Percentiles rank a stretch among this genome's conserved stretches.
Conservation (phyloP, 305 asterid species). For the Solanum hybrid region DNA sequence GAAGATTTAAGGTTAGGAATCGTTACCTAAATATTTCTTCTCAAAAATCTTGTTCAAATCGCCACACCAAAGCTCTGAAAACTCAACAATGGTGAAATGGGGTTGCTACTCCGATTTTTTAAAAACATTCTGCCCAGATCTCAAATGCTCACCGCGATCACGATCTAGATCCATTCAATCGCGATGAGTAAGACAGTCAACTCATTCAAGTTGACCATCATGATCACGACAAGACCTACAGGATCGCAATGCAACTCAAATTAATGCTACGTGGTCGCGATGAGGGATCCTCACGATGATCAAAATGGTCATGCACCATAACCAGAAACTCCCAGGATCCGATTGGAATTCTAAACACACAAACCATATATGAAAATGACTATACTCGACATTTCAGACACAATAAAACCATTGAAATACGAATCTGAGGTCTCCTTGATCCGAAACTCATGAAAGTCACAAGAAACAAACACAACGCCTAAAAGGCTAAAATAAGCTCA, state of each 20-base stretch:
- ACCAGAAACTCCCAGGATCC: neutral
- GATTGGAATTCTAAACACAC: neutral
- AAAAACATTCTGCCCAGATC: neutral
- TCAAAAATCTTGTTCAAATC: neutral
- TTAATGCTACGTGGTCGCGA: neutral
- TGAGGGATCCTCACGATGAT: neutral
- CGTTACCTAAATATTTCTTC: neutral
- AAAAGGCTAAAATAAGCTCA: neutral
- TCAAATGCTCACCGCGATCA: neutral
- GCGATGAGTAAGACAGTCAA: neutral
- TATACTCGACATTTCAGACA: too few species aligned
- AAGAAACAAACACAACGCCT: neutral
- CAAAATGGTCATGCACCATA: neutral
- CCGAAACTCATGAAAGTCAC: neutral
- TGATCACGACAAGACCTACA: neutral
- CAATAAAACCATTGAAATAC: neutral
- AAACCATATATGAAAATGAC: neutral
- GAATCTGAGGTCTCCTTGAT: neutral
- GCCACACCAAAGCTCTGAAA: neutral
- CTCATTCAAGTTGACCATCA: neutral
- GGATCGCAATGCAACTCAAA: neutral
- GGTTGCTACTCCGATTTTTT: neutral
- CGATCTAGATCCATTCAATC: neutral
- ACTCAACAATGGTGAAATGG: neutral
- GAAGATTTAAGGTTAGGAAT: neutral